Conservation (phyloP, 2,329 filamentous ascomycete genomes). For the Aspergillus melleus region DNA sequence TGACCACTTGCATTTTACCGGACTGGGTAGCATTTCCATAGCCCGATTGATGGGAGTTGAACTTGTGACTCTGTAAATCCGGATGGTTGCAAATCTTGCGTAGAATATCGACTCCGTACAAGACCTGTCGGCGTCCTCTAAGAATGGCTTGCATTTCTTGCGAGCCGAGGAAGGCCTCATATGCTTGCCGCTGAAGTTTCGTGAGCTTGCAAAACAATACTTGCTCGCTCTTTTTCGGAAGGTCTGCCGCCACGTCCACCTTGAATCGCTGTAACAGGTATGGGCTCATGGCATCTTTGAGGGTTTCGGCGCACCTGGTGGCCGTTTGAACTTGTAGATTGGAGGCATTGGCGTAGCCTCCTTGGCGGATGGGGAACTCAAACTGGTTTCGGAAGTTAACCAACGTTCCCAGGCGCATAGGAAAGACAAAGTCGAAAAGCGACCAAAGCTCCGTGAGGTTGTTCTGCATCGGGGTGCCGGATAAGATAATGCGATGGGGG, state of each 20-base stretch:
- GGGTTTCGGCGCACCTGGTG: slow-evolving; percentile 86
- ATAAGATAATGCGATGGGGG: slow-evolving; percentile 85
- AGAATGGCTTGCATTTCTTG: slow-evolving; percentile 84
- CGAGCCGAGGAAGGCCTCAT: slow-evolving; percentile 77
- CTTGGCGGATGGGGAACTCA: slow-evolving; percentile 88
- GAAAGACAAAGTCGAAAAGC: slow-evolving; percentile 94
- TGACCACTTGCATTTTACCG: slow-evolving; percentile 94
- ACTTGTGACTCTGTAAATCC: slow-evolving; percentile 73
- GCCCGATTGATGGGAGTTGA: slow-evolving; percentile 57
- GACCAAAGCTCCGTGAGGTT: slow-evolving; percentile 96
- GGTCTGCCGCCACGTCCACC: slow-evolving; percentile 85
- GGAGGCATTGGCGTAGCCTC: slow-evolving; percentile 92
- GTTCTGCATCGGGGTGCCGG: slow-evolving; percentile 97
- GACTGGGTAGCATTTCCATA: slow-evolving; percentile 80
- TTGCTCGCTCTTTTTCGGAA: slow-evolving; percentile 94
- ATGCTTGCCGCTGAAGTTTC: slow-evolving; percentile 72
- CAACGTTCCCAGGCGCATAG: slow-evolving; percentile 89
- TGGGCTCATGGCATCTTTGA: slow-evolving; percentile 91
- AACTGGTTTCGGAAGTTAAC: slow-evolving; percentile 90
- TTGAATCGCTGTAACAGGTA: slow-evolving; percentile 93
- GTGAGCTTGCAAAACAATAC: slow-evolving; percentile 96
- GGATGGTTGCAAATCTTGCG: slow-evolving; percentile 98
- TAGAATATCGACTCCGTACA: slow-evolving; percentile 88
- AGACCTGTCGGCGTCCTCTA: slow-evolving; percentile 70
- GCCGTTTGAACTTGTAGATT: slow-evolving; percentile 94